These are phyloP conservation scores for Murraya paniculata DNA, from an alignment of 345 rosid genomes.

Conservation along the genomic window DNA sequence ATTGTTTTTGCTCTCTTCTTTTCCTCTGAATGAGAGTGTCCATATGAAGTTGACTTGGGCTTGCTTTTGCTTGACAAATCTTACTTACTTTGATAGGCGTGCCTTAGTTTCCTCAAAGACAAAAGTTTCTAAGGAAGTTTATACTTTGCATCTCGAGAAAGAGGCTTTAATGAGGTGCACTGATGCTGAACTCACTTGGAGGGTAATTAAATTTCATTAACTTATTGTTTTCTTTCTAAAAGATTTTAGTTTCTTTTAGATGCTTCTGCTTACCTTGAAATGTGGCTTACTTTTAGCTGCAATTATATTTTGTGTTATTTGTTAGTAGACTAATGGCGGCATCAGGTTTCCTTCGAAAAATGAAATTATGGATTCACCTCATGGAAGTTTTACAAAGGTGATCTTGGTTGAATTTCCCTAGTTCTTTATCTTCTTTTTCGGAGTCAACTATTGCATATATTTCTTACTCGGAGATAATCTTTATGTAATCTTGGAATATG, in stretches of 20 bases:
- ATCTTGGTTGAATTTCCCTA: neutral
- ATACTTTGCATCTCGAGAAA: constrained; percentile 44
- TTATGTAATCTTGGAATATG: too few relatives aligned
- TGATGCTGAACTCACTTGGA: constrained; percentile 44
- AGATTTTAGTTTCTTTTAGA: neutral
- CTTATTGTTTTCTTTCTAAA: neutral
- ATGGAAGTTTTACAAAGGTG: constrained; percentile 70
- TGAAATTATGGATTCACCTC: constrained; percentile 49
- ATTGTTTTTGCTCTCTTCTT: neutral
- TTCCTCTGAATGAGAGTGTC: neutral
- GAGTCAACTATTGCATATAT: neutral
- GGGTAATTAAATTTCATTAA: constrained; percentile 32
- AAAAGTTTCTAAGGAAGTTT: constrained; percentile 52
- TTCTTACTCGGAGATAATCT: neutral
- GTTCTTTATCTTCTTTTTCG: too few relatives aligned
- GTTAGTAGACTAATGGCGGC: constrained; percentile 53
- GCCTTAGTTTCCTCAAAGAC: constrained; percentile 70
- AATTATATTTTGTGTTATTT: neutral
- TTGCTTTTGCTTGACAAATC: neutral
- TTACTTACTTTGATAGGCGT: constrained; percentile 29
- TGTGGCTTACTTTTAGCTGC: neutral
- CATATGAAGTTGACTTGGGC: neutral
- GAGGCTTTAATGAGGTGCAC: constrained; percentile 43
- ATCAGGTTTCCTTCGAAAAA: constrained; percentile 52
- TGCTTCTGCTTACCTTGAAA: neutral